phyloP scores from a whole-genome alignment of 1,284 basidiomycete species.

The Heterobasidion occidentale region DNA sequence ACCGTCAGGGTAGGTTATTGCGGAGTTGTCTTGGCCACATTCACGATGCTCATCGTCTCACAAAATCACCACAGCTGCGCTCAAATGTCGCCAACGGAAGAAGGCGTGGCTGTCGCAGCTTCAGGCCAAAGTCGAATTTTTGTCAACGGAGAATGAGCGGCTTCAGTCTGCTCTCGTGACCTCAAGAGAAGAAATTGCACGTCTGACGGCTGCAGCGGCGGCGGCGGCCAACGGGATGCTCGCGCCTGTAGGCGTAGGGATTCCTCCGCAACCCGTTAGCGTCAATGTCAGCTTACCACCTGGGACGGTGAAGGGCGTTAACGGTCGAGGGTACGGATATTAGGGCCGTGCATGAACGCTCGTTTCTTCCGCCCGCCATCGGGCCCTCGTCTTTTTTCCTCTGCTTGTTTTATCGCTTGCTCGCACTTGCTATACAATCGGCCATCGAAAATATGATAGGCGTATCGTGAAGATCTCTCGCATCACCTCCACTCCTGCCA shows the following conservation, averaged over 20 bases:
- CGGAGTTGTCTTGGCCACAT: not conserved
- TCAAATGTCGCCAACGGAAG: conserved; percentile 98
- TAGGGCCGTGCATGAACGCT: not conserved
- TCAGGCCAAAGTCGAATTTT: conserved; percentile 89
- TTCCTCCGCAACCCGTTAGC: conserved; percentile 25
- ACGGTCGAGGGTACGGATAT: conserved; percentile 21
- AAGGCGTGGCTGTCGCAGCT: conserved; percentile 95
- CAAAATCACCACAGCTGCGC: conserved; percentile 57
- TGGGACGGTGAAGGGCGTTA: conserved; percentile 17
- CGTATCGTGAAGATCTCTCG: not conserved
- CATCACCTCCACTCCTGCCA: not conserved
- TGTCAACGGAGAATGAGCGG: conserved; percentile 91
- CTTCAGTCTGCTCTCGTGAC: conserved; percentile 71
- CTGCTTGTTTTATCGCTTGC: too few relatives aligned
- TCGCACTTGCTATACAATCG: not conserved
- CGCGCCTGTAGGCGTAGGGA: conserved; percentile 16
- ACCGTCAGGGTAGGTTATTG: conserved; percentile 72
- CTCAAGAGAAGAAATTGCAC: conserved; percentile 74
- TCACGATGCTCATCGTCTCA: not conserved
- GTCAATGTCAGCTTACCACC: conserved; percentile 35
- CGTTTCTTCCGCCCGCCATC: too few relatives aligned
- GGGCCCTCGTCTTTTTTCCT: too few relatives aligned
- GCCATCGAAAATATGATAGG: not conserved
- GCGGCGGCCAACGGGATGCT: conserved; percentile 37
- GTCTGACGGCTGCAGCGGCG: conserved; percentile 52